These are phyloP conservation scores for Salvia splendens DNA, from an alignment of 257 asterid genomes.

Conservation along the genomic window DNA sequence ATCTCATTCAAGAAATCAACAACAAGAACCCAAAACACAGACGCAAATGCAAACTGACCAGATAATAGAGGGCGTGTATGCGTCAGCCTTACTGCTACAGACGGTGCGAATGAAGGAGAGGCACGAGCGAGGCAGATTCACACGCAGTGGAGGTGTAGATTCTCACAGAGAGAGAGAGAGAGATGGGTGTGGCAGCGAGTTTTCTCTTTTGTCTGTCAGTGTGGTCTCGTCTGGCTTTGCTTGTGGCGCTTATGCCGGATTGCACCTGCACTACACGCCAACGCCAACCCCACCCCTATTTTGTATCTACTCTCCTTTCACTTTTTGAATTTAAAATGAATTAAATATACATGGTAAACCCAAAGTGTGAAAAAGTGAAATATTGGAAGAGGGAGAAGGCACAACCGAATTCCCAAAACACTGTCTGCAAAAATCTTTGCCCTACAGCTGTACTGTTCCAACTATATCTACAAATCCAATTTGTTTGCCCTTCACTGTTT, in stretches of 20 bases:
- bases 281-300: slow-evolving; percentile 29
- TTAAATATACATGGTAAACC: background rate
- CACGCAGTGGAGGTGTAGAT: slow-evolving; percentile 18
- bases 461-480: slow-evolving; percentile 41
- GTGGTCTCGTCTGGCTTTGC: slow-evolving; percentile 41
- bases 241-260: slow-evolving; percentile 68
- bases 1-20: slow-evolving; percentile 2
- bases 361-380: background rate
- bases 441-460: slow-evolving; percentile 45
- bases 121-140: slow-evolving; percentile 1
- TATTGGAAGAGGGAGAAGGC: slow-evolving; percentile 17
- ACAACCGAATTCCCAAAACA: slow-evolving; percentile 45
- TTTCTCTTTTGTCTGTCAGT: slow-evolving; percentile 21
- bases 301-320: background rate
- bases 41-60: background rate
- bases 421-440: slow-evolving; percentile 50
- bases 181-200: slow-evolving; percentile 28
- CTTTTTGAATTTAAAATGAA: slow-evolving; percentile 1
- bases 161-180: slow-evolving; percentile 22
- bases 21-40: background rate
- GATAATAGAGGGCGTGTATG: background rate
- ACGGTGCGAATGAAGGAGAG: background rate
- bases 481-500: slow-evolving; percentile 25
- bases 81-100: too few species aligned
- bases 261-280: slow-evolving; percentile 76